A percentile compares a stretch with the other conserved stretches of the same genome.
Conservation (phyloP, 495 filamentous ascomycete genomes). For the Hypoxylon cercidicola region DNA sequence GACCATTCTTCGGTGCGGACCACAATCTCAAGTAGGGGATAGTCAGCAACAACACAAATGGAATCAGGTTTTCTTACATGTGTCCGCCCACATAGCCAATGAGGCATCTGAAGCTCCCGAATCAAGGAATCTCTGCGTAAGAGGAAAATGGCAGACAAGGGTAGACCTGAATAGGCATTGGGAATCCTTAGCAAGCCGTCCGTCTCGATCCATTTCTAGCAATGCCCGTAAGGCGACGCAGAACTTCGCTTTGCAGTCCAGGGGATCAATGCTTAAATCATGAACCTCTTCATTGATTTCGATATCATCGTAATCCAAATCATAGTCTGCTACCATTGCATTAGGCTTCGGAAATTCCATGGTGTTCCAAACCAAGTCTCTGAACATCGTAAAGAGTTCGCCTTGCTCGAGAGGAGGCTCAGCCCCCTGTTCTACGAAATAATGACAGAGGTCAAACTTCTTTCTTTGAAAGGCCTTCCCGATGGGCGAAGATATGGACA, state of each 20-base stretch:
- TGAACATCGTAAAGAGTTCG: neutral
- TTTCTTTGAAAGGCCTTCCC: neutral
- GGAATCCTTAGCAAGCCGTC: constrained; percentile 3
- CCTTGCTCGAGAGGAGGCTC: neutral
- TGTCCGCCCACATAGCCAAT: neutral
- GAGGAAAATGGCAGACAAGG: neutral
- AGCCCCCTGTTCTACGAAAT: neutral
- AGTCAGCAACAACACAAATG: no score
- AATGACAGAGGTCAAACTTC: neutral
- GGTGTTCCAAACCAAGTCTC: neutral
- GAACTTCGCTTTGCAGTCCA: neutral
- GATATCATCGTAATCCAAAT: no score
- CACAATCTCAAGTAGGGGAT: no score
- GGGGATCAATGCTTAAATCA: neutral
- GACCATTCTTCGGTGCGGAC: no score
- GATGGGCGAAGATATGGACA: neutral
- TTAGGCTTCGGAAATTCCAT: no score
- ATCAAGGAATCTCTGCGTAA: constrained; percentile 8
- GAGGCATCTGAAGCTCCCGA: neutral
- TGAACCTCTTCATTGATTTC: neutral
- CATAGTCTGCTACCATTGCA: no score
- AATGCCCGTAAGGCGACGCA: neutral
- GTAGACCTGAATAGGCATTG: constrained; percentile 2
- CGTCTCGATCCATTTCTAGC: constrained; percentile 2
- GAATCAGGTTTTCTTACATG: no score